Conservation (phyloP, 1,284 basidiomycete genomes). For the Volvariella volvacea region DNA sequence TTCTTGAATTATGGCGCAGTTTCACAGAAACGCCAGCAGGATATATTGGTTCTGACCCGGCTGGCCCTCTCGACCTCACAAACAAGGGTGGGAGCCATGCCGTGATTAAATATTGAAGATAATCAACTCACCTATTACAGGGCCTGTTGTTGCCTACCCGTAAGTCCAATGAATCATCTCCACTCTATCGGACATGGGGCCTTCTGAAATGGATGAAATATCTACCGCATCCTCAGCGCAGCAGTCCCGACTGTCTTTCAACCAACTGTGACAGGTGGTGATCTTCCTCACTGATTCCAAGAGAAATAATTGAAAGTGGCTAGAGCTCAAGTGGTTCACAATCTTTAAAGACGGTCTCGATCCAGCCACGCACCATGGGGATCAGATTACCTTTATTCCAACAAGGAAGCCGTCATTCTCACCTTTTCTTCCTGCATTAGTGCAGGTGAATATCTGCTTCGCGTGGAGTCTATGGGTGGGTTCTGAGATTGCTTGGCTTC, state of each 20-base stretch:
- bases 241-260: constrained; percentile 38
- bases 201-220: too few relatives aligned
- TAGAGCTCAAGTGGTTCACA: constrained; percentile 52
- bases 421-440: constrained; percentile 42
- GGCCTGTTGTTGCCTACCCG: background rate
- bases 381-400: constrained; percentile 40
- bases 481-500: too few relatives aligned
- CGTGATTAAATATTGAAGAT: constrained; percentile 45
- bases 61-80: constrained; percentile 45
- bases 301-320: too few relatives aligned
- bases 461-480: constrained; percentile 45
- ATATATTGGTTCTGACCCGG: constrained; percentile 34
- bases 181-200: too few relatives aligned
- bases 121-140: background rate
- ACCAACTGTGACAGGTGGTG: constrained; percentile 40
- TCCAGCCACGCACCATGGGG: constrained; percentile 31
- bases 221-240: constrained; percentile 34
- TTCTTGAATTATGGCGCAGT: constrained; percentile 43
- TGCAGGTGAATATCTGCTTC: constrained; percentile 44
- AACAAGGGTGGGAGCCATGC: constrained; percentile 50
- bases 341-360: constrained; percentile 41
- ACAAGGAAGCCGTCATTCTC: constrained; percentile 49
- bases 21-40: constrained; percentile 43
- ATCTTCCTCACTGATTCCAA: too few relatives aligned
- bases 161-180: too few relatives aligned